Conservation (phyloP, 2,329 filamentous ascomycete species). For the Neofusicoccum sp. region DNA sequence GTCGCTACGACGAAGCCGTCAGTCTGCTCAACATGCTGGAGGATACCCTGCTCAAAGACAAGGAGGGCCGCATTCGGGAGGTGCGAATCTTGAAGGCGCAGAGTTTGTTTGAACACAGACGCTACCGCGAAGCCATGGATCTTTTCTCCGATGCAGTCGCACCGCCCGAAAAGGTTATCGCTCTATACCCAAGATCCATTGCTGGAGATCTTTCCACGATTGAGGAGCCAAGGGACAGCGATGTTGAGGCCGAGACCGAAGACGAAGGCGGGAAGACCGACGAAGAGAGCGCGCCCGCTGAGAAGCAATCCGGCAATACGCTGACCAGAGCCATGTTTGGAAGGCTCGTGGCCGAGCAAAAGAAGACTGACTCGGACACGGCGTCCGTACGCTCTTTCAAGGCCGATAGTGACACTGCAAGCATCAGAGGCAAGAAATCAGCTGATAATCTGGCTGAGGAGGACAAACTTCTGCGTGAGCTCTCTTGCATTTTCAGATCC, state of each 20-base stretch:
- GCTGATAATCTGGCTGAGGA: conserved; percentile 42
- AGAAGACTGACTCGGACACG: conserved; percentile 49
- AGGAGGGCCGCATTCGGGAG: conserved; percentile 74
- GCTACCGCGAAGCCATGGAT: conserved; percentile 82
- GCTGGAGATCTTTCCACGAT: conserved; percentile 74
- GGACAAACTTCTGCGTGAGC: conserved; percentile 45
- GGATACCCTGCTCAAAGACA: conserved; percentile 83
- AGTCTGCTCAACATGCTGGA: conserved; percentile 87
- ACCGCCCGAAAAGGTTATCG: conserved; percentile 83
- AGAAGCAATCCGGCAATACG: conserved; percentile 22
- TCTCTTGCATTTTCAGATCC: background rate
- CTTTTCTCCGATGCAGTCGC: conserved; percentile 88
- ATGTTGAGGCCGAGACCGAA: conserved; percentile 29
- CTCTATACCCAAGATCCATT: conserved; percentile 78
- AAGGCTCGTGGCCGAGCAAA: conserved; percentile 45
- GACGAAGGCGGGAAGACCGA: conserved; percentile 21
- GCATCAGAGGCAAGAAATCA: conserved; percentile 45
- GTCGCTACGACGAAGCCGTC: conserved; percentile 84
- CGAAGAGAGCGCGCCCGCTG: conserved; percentile 19
- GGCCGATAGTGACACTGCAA: conserved; percentile 57
- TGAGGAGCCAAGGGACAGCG: conserved; percentile 50
- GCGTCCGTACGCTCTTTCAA: conserved; percentile 61
- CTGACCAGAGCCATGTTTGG: conserved; percentile 45
- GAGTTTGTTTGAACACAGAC: conserved; percentile 74
- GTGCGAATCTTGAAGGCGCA: conserved; percentile 93